These are phyloP conservation scores for Harringtonia aguacate DNA, from an alignment of 2,329 filamentous ascomycete genomes.

Conservation along the genomic window DNA sequence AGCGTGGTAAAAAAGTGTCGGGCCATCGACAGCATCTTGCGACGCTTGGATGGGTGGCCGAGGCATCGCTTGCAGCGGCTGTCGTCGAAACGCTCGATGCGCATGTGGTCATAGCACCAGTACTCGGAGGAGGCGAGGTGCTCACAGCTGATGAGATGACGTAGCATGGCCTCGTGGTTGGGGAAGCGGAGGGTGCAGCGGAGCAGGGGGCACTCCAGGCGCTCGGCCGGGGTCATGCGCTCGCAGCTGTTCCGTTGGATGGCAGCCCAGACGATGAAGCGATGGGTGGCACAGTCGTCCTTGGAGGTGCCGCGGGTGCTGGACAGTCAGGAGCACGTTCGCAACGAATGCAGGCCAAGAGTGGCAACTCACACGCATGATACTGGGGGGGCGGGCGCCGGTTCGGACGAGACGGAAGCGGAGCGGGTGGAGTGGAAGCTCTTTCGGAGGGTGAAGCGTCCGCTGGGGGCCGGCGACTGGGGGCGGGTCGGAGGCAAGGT, in stretches of 20 bases:
- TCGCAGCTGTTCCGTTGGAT: slow-evolving; percentile 40
- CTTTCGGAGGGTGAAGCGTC: slow-evolving; percentile 10
- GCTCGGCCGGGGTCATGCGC: slow-evolving; percentile 35
- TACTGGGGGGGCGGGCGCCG: background rate
- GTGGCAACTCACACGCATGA: slow-evolving; percentile 14
- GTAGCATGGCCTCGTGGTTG: slow-evolving; percentile 43
- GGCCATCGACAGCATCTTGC: slow-evolving; percentile 40
- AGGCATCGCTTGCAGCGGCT: slow-evolving; percentile 37
- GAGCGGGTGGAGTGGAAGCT: slow-evolving; percentile 8
- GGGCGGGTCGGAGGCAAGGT: slow-evolving; percentile 3
- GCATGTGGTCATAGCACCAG: slow-evolving; percentile 44
- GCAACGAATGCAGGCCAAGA: background rate
- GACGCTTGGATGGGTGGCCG: slow-evolving; percentile 39
- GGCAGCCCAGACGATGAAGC: slow-evolving; percentile 47
- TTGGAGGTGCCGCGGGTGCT: slow-evolving; percentile 33
- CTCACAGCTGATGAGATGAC: slow-evolving; percentile 37
- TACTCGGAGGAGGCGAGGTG: slow-evolving; percentile 41
- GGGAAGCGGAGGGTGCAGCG: slow-evolving; percentile 38
- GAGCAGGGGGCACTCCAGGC: slow-evolving; percentile 39
- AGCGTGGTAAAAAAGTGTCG: slow-evolving; percentile 43
- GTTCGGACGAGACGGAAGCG: background rate
- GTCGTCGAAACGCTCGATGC: slow-evolving; percentile 41
- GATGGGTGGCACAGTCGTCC: slow-evolving; percentile 40
- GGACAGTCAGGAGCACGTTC: background rate
- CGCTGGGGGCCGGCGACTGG: slow-evolving; percentile 9